Evolutionary conservation across 176 grass and related monocot species (phyloP).

Genomic region (Elaeis guineensis): DNA sequence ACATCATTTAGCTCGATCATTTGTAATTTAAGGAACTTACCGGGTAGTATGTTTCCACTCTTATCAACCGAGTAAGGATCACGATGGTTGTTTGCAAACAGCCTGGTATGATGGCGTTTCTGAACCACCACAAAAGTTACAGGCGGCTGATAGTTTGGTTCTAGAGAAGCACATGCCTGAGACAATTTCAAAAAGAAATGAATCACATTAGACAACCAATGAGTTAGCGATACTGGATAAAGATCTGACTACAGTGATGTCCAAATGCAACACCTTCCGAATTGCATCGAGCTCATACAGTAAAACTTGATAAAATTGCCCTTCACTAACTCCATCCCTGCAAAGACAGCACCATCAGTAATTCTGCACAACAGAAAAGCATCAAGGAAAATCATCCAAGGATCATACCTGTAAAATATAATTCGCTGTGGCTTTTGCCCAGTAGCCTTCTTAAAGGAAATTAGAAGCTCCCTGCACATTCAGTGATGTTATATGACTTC

Average conservation of each 20-base stretch:
- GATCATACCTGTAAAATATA: conserved; percentile 70
- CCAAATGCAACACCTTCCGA: conserved; percentile 38
- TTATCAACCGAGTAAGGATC: conserved; percentile 41
- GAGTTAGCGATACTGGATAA: not conserved
- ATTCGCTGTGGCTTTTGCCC: conserved; percentile 59
- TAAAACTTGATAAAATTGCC: conserved; percentile 89
- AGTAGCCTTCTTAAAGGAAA: conserved; percentile 76
- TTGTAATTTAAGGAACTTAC: conserved; percentile 22
- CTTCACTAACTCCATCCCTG: conserved; percentile 91
- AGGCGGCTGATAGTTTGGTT: conserved; percentile 68
- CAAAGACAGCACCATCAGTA: not conserved
- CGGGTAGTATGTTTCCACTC: conserved; percentile 90
- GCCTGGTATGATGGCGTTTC: conserved; percentile 85
- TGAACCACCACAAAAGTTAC: conserved; percentile 87
- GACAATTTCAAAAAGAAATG: conserved; percentile 3
- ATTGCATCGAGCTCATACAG: conserved; percentile 79
- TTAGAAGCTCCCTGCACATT: conserved; percentile 73
- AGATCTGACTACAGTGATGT: not conserved
- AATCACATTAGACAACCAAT: not conserved
- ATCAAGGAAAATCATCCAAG: not conserved
- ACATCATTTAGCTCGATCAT: no score
- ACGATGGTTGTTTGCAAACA: conserved; percentile 77
- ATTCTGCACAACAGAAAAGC: not conserved
- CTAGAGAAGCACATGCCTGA: conserved; percentile 79
- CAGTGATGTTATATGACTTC: not conserved